phyloP scores from a whole-genome alignment of 768 basidiomycete species.

The Suillus luteus region DNA sequence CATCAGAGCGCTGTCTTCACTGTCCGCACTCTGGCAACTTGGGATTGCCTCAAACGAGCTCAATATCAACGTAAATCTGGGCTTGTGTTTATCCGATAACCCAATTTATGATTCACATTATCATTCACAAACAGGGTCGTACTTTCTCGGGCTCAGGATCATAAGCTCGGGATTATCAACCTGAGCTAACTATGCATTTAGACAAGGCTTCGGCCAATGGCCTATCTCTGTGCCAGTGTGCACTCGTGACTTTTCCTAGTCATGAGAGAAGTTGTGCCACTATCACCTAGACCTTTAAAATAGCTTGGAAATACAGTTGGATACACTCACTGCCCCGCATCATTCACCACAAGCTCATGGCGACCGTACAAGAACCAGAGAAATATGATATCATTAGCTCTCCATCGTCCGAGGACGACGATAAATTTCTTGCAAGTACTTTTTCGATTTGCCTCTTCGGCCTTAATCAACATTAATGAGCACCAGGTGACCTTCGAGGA shows the following conservation, averaged over 20 bases:
- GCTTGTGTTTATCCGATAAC: neutral
- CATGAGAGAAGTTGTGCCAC: neutral
- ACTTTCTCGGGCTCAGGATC: neutral
- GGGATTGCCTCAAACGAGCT: neutral
- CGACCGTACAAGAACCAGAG: neutral
- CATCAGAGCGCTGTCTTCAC: neutral
- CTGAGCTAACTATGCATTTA: neutral
- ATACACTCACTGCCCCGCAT: neutral
- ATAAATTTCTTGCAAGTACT: conserved; percentile 8
- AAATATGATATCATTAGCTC: neutral
- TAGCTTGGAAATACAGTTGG: neutral
- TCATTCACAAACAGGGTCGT: neutral
- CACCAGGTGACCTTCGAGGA: conserved; percentile 39
- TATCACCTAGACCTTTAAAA: neutral
- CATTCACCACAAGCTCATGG: neutral
- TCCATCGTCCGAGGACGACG: neutral
- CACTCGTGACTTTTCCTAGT: conserved; percentile 1
- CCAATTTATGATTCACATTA: neutral
- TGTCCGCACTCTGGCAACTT: neutral
- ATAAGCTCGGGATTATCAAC: neutral
- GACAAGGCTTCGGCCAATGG: neutral
- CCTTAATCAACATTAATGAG: neutral
- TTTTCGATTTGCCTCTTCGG: neutral
- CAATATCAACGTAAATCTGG: neutral
- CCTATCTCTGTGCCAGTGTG: neutral